Conservation (phyloP, 495 filamentous ascomycete genomes). For the Trichoderma reesei region DNA sequence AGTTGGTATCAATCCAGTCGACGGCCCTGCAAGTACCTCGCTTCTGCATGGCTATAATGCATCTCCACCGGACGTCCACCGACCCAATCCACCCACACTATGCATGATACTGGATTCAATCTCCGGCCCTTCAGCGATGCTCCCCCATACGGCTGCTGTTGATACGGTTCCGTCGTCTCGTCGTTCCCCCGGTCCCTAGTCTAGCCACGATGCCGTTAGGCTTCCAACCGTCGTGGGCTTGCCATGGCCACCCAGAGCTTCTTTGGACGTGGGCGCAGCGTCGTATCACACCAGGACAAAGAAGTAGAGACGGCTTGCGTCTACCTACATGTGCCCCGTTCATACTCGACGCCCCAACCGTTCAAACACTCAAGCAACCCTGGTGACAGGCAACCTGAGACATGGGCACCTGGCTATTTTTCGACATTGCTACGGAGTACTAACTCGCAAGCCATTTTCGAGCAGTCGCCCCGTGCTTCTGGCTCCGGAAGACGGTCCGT, state of each 20-base stretch:
- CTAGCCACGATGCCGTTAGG: neutral
- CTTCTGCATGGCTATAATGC: neutral
- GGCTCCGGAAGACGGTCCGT: neutral
- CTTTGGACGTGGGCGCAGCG: neutral
- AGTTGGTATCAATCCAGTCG: neutral
- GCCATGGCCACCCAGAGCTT: neutral
- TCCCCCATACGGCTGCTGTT: neutral
- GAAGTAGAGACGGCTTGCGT: neutral
- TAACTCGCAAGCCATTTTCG: neutral
- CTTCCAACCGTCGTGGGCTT: neutral
- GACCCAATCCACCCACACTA: slow-evolving; percentile 1
- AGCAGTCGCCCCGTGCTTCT: neutral
- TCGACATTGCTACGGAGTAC: neutral
- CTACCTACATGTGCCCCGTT: neutral
- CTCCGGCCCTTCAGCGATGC: neutral
- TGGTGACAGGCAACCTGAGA: slow-evolving; percentile 3
- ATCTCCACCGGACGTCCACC: slow-evolving; percentile 1
- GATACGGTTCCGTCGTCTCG: neutral
- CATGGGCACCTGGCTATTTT: neutral
- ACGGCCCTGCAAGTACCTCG: neutral
- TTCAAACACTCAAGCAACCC: neutral
- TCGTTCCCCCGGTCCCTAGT: neutral
- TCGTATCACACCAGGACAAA: neutral
- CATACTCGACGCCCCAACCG: neutral
- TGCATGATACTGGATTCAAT: slow-evolving; percentile 3